Base-by-base conservation (phyloP, 1,284 basidiomycete genomes). In the Malassezia brasiliensis region DNA sequence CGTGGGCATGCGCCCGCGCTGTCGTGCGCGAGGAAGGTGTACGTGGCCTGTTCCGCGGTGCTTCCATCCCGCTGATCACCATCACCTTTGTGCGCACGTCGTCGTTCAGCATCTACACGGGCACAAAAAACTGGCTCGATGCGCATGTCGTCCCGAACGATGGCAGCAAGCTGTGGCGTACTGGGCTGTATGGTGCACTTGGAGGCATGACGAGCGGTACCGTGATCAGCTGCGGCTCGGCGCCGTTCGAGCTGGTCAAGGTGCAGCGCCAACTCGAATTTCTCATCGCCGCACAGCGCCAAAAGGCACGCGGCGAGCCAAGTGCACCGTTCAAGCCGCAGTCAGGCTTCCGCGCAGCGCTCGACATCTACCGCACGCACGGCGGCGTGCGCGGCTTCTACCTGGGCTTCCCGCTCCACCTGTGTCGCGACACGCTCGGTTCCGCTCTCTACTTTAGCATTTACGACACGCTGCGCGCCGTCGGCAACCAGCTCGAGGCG, bases 31-130 rank as follows among this genome's bases (percentile, higher is more conserved):
- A 96, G 75, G 93, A 96, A 78, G 93, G 93, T 7, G 74, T 96
- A 34, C 81, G 82, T 60, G 93, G 91, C 52, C 94, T 93, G 76
- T 93, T 89, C 76, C 82, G 90, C 53, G 89, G 89, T 54, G 74
- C 77, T 52, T 87, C 88, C 81, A 89, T 96, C 66, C 93, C 93
- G 31, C 81, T 96, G 52, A 82, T 93, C 76, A 96, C 93, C 7
- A 96, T 98, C 67, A 91, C 90, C 6, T 90, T 93, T 71, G 91
- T 96, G 69, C 86, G 91, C n/a, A 77, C 77, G 81, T 84, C 85
- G 35, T 91, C 88, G 46, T 94, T 96, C 77, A 90, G 88, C 14
- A 93, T 96, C 66, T 96, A 94, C 76, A 88, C 84, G 50, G 81
- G 83, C 45, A 90, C 88, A 49, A 94, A 91, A 77, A 84, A 88